Evolutionary conservation across 192 early-diverging fungal species (phyloP).

Genomic region (Coemansia sp.): DNA sequence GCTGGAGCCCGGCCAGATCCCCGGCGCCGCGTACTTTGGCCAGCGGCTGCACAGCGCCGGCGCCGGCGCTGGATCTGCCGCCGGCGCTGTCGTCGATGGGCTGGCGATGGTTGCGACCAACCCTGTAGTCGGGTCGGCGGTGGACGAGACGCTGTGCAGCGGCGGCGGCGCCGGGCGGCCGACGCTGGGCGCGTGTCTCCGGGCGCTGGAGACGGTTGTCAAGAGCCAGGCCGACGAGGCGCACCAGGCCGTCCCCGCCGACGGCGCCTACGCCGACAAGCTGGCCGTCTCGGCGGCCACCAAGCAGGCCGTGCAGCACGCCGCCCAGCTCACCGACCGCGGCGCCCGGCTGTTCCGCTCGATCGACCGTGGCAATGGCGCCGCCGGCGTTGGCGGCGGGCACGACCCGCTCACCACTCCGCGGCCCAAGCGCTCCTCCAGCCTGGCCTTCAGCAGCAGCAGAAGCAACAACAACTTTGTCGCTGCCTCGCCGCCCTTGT

Average conservation of each 20-base stretch:
- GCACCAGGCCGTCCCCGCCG: constrained; percentile 13
- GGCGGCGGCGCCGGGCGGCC: constrained; percentile 1
- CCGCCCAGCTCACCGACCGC: constrained; percentile 17
- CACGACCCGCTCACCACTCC: constrained; percentile 22
- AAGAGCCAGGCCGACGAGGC: constrained; percentile 38
- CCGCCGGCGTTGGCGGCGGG: neutral
- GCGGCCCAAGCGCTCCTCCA: constrained; percentile 25
- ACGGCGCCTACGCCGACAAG: constrained; percentile 20
- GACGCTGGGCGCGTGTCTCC: constrained; percentile 23
- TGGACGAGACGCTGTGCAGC: constrained; percentile 26
- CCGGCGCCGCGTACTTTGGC: constrained; percentile 24
- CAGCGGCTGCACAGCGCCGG: neutral
- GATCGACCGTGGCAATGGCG: neutral
- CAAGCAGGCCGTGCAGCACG: neutral
- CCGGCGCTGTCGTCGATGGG: neutral
- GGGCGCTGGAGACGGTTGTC: constrained; percentile 32
- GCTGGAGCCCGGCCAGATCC: neutral
- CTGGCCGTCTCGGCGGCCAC: constrained; percentile 1
- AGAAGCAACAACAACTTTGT: too few relatives aligned
- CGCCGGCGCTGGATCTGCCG: neutral
- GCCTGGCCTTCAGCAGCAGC: constrained; percentile 17
- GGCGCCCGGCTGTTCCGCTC: constrained; percentile 17
- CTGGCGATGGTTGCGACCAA: constrained; percentile 1
- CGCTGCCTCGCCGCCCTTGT: constrained; percentile 13
- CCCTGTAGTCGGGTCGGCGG: constrained; percentile 14